Base-by-base conservation (phyloP, 352 stramenopile genomes). In the Phytopythium kandeliae region DNA sequence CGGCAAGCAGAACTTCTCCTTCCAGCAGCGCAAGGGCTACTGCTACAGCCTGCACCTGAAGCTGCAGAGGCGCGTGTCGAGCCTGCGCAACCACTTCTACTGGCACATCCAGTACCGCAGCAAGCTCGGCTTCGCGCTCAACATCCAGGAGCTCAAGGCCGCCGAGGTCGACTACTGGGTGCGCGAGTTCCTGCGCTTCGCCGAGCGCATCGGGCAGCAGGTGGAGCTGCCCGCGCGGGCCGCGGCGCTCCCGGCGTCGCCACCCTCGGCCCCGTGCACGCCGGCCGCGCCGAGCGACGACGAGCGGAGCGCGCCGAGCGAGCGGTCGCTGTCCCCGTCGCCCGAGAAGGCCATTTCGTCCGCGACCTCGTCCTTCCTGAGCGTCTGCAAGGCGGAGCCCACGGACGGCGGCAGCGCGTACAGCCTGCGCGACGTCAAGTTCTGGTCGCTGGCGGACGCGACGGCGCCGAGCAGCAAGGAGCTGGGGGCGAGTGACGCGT, bases 21-120 rank as follows among this genome's bases (percentile, higher is more conserved):
- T 77, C 62, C 69, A 84, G 50, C 60, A 60, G 36, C 62, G 62
- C 40, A 86, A 82, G 38, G 73, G 38, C 52, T 85, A 84, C 60
- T 85, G 71, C 58, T 92, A 86, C 67, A 88, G 86, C 44, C 63
- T 85, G 41, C 75, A 92, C 65, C 68, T 82, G 37, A 86, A 88
- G 52, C 67, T 86, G 15, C 80, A 92, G 62, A 88, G 86, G 51
- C 75, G 80, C 57, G 58, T 89, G n/a, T 85, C 78, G 24, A 88
- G 67, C 51, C 62, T 89, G 28, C 80, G 80, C 55, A 87, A 92
- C 66, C 75, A 88, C 45, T 92, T 83, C 50, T 89, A 88, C 57
- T 92, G 80, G 80, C 76, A 89, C 62, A 71, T 92, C 48, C 73
- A 92, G 66, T 80, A 82, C 51, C 67, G 72, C 25, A 84, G 76